Conservation (phyloP, 1,284 basidiomycete species). For the Puccinia hordei region DNA sequence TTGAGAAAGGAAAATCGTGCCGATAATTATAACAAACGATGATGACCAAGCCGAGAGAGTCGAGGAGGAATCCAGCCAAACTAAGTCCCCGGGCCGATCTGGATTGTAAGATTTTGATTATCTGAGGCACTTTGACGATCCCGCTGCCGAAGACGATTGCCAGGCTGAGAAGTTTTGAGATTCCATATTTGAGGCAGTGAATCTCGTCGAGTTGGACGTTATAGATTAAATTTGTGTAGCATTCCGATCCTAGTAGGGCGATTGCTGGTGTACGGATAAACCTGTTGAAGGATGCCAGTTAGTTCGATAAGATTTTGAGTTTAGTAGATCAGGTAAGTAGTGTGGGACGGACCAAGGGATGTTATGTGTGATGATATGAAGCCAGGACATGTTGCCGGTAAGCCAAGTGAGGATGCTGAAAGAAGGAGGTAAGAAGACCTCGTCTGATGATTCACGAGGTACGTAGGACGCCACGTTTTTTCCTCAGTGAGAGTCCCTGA, state of each 20-base stretch:
- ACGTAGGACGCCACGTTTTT: slow-evolving; percentile 49
- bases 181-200: slow-evolving; percentile 82
- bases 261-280: slow-evolving; percentile 40
- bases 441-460: slow-evolving; percentile 37
- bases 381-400: slow-evolving; percentile 47
- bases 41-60: slow-evolving; percentile 75
- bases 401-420: slow-evolving; percentile 42
- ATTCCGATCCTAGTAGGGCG: slow-evolving; percentile 62
- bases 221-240: slow-evolving; percentile 85
- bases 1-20: slow-evolving; percentile 84
- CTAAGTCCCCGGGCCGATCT: slow-evolving; percentile 81
- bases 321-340: not conserved
- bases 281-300: not conserved
- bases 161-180: slow-evolving; percentile 88
- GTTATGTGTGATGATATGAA: slow-evolving; percentile 47
- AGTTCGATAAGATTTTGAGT: not conserved
- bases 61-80: slow-evolving; percentile 63
- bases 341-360: slow-evolving; percentile 31
- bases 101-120: slow-evolving; percentile 64
- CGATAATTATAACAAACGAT: slow-evolving; percentile 71
- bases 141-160: slow-evolving; percentile 90
- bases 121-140: slow-evolving; percentile 93
- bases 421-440: slow-evolving; percentile 43
- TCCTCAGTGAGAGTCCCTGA: slow-evolving; percentile 11
- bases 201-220: slow-evolving; percentile 80